Percentiles rank a stretch among this genome's conserved stretches.
These are phyloP conservation scores for Noccaea bulbosa DNA, from an alignment of 345 rosid species.

Conservation along the genomic window DNA sequence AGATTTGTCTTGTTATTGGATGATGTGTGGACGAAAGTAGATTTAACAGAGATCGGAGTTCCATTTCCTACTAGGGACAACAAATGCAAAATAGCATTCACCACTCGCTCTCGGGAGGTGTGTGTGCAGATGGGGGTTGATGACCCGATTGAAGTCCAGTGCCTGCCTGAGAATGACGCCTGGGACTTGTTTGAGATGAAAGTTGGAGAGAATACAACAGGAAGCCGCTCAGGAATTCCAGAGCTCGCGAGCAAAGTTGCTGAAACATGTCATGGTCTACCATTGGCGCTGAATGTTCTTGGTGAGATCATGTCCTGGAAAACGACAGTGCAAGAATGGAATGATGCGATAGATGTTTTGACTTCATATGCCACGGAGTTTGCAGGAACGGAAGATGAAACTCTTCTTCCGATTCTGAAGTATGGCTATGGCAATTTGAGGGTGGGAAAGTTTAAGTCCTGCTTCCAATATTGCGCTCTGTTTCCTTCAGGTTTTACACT, in stretches of 20 bases:
- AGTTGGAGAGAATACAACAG: not conserved
- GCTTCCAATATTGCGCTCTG: constrained; percentile 5
- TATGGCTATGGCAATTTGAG: constrained; percentile 10
- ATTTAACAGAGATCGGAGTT: constrained; percentile 27
- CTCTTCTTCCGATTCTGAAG: constrained; percentile 18
- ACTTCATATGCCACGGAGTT: constrained; percentile 29
- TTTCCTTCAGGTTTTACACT: constrained; percentile 5
- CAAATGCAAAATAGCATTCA: constrained; percentile 32
- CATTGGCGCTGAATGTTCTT: constrained; percentile 45
- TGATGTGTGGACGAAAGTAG: constrained; percentile 24
- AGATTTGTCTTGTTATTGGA: constrained; percentile 11
- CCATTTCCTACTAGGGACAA: constrained; percentile 12
- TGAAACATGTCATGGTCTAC: constrained; percentile 45
- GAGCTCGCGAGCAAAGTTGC: constrained; percentile 39
- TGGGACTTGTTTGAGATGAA: constrained; percentile 36
- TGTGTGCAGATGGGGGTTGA: constrained; percentile 21
- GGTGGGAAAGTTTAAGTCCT: constrained; percentile 1
- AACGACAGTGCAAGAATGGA: constrained; percentile 40
- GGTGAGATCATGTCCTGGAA: constrained; percentile 46
- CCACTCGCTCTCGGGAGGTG: constrained; percentile 34
- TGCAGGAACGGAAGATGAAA: constrained; percentile 37
- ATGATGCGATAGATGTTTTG: constrained; percentile 39
- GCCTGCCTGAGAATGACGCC: constrained; percentile 14
- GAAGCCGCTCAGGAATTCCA: constrained; percentile 16
- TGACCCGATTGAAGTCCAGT: not conserved